Evolutionary conservation across 768 basidiomycete species (phyloP).

Genomic region (Pholiota microspora): DNA sequence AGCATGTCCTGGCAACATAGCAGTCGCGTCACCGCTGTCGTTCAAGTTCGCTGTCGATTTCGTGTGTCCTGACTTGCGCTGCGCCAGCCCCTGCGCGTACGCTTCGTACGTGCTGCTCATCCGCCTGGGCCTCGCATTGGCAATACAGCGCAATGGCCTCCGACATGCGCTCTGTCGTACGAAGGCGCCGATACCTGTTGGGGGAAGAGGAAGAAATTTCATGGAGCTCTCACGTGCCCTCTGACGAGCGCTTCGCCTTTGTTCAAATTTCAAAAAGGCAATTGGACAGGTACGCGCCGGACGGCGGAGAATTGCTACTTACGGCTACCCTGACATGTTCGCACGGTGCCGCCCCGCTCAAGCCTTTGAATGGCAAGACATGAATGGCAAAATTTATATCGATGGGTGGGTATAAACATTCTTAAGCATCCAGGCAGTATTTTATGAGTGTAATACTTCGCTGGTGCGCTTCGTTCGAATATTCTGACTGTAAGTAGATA

Average conservation of each 20-base stretch:
- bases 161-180: conserved; percentile 2
- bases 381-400: too few species aligned
- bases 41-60: background rate
- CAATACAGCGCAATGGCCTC: background rate
- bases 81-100: conserved; percentile 10
- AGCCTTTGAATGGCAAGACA: too few species aligned
- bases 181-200: conserved; percentile 12
- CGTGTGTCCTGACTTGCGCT: background rate
- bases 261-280: conserved; percentile 3
- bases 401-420: too few species aligned
- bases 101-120: conserved; percentile 16
- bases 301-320: too few species aligned
- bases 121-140: background rate
- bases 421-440: too few species aligned
- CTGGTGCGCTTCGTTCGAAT: too few species aligned
- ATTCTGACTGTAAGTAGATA: background rate
- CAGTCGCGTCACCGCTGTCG: background rate
- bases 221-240: conserved; percentile 23
- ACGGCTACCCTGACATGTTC: too few species aligned
- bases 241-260: background rate
- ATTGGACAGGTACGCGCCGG: background rate
- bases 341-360: too few species aligned
- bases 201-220: conserved; percentile 20
- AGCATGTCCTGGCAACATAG: background rate
- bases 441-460: too few species aligned